Evolutionary conservation across 1,139 yeast species (phyloP).

Genomic region (Groenewaldozyma auringiensis): DNA sequence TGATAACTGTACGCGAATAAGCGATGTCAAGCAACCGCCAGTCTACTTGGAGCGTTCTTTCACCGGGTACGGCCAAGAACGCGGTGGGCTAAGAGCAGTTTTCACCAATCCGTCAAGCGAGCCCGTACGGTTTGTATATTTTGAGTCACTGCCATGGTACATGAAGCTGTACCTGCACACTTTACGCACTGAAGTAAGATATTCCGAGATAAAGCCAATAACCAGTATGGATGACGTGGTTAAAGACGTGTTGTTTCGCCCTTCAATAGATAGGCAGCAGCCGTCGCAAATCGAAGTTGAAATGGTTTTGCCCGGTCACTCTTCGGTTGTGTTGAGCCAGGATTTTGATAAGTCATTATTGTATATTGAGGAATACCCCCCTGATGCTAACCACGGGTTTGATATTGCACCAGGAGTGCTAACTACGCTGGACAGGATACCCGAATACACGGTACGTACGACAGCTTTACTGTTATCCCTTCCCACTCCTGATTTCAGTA

Average conservation of each 20-base stretch:
- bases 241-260: conserved; percentile 53
- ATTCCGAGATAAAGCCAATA: conserved; percentile 15
- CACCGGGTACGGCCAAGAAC: conserved; percentile 86
- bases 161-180: conserved; percentile 78
- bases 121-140: conserved; percentile 50
- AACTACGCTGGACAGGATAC: conserved; percentile 36
- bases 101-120: conserved; percentile 55
- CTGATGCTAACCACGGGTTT: conserved; percentile 98
- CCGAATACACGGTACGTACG: conserved; percentile 51
- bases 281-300: conserved; percentile 78
- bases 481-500: conserved; percentile 97
- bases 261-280: conserved; percentile 71
- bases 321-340: conserved; percentile 58
- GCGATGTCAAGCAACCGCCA: conserved; percentile 49
- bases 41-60: conserved; percentile 72
- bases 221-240: conserved; percentile 34
- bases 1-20: conserved; percentile 24
- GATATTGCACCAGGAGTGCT: conserved; percentile 83
- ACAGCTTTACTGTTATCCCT: conserved; percentile 75
- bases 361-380: conserved; percentile 88
- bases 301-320: conserved; percentile 54
- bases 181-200: conserved; percentile 27
- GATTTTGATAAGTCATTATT: conserved; percentile 83
- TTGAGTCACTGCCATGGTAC: conserved; percentile 90
- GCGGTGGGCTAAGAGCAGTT: conserved; percentile 79